phyloP scores from a whole-genome alignment of 1,284 basidiomycete species.

The Dichomitus squalens region DNA sequence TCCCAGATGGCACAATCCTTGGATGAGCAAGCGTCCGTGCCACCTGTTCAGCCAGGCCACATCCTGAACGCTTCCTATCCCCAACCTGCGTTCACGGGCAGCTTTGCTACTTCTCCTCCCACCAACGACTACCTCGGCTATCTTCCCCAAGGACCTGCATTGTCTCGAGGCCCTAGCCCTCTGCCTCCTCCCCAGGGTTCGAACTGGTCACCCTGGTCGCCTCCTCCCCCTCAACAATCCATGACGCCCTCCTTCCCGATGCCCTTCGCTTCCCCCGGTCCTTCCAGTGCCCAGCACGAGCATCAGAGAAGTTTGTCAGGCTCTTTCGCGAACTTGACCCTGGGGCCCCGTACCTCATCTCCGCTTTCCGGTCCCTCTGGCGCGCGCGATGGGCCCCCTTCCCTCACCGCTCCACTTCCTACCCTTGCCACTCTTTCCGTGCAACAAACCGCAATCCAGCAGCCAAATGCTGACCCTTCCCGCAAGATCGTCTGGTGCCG shows the following conservation, averaged over 20 bases:
- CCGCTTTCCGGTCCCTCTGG: constrained; percentile 23
- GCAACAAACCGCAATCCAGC: constrained; percentile 49
- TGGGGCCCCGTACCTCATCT: constrained; percentile 20
- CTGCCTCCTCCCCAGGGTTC: constrained; percentile 33
- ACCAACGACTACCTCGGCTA: constrained; percentile 24
- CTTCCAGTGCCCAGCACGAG: constrained; percentile 23
- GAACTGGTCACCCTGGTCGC: constrained; percentile 36
- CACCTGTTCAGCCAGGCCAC: constrained; percentile 16
- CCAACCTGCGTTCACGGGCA: constrained; percentile 5
- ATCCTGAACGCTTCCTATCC: constrained; percentile 15
- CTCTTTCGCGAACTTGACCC: constrained; percentile 25
- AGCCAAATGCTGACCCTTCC: constrained; percentile 53
- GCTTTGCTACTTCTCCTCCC: neutral
- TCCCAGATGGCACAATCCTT: constrained; percentile 65
- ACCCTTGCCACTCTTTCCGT: constrained; percentile 55
- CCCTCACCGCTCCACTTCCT: constrained; percentile 67
- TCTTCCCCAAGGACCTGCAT: constrained; percentile 18
- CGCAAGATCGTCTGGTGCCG: constrained; percentile 75
- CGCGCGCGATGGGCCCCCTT: constrained; percentile 37
- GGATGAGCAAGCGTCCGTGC: constrained; percentile 32
- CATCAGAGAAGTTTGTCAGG: constrained; percentile 26
- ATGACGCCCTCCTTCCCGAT: constrained; percentile 17
- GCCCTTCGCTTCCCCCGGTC: constrained; percentile 15
- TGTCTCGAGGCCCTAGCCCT: constrained; percentile 30
- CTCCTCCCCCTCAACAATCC: constrained; percentile 27